Percentiles rank a stretch among this genome's conserved stretches.
phyloP scores from a whole-genome alignment of 2,329 filamentous ascomycete species.

The Aspergillus arachidicola region DNA sequence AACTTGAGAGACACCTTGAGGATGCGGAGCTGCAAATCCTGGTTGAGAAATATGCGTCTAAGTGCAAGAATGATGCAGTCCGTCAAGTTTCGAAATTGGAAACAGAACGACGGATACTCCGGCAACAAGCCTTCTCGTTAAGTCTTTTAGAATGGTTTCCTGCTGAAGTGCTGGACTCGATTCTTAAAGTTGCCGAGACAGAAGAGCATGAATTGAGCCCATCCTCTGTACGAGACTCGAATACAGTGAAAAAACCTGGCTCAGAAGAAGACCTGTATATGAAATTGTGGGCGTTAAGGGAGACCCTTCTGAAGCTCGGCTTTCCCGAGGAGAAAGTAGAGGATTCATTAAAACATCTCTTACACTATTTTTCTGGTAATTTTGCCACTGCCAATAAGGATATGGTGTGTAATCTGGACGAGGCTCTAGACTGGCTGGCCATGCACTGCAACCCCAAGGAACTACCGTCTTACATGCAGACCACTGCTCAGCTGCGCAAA shows the following conservation, averaged over 20 bases:
- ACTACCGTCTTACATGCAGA: conserved; percentile 70
- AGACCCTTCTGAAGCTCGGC: conserved; percentile 68
- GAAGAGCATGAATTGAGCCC: conserved; percentile 43
- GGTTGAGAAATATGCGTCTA: conserved; percentile 80
- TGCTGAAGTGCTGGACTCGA: conserved; percentile 73
- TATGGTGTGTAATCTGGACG: conserved; percentile 80
- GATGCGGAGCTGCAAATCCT: conserved; percentile 86
- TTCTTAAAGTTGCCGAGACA: conserved; percentile 64
- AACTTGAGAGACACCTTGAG: conserved; percentile 86
- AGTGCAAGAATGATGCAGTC: conserved; percentile 75
- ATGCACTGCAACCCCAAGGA: conserved; percentile 70
- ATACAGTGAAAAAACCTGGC: conserved; percentile 42
- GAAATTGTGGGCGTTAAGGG: conserved; percentile 81
- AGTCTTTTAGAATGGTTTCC: conserved; percentile 77
- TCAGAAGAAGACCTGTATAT: conserved; percentile 77
- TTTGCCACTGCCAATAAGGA: conserved; percentile 59
- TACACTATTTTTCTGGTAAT: conserved; percentile 68
- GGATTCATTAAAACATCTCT: conserved; percentile 65
- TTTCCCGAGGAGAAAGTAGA: conserved; percentile 68
- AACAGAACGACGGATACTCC: conserved; percentile 81
- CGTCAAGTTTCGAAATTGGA: conserved; percentile 78
- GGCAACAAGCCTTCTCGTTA: conserved; percentile 75
- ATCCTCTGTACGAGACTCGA: conserved; percentile 27
- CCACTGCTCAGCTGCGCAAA: conserved; percentile 30
- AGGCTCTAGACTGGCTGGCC: conserved; percentile 89